Conservation (phyloP, 192 early-diverging fungal genomes). For the Mortierella claussenii region DNA sequence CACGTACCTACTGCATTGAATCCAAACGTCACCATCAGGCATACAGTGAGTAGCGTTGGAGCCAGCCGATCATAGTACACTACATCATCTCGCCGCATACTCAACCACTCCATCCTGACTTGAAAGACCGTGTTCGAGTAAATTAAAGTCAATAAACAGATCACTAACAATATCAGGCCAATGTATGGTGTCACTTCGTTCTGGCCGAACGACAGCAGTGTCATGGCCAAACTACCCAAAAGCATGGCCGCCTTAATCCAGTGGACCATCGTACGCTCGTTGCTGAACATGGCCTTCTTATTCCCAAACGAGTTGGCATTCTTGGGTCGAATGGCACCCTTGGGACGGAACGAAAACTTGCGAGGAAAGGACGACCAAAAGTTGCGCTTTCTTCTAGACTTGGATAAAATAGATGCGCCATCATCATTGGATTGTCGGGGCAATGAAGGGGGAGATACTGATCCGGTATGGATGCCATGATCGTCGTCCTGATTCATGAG, state of each 20-base stretch:
- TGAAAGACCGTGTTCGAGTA: constrained; percentile 20
- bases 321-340: neutral
- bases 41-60: too few relatives aligned
- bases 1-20: too few relatives aligned
- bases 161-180: constrained; percentile 9
- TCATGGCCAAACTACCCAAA: constrained; percentile 20
- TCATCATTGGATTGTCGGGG: neutral
- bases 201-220: too few relatives aligned
- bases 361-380: constrained; percentile 17
- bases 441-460: constrained; percentile 1
- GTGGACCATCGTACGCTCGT: constrained; percentile 26
- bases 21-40: too few relatives aligned
- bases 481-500: too few relatives aligned
- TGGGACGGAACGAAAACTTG: constrained; percentile 11
- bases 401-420: neutral
- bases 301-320: constrained; percentile 18
- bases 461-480: too few relatives aligned
- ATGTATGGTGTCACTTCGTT: too few relatives aligned
- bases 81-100: too few relatives aligned
- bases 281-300: constrained; percentile 31
- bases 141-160: constrained; percentile 19
- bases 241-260: constrained; percentile 36
- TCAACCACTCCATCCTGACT: constrained; percentile 38
- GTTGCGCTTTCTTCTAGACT: neutral
- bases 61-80: too few relatives aligned